Evolutionary conservation across 306 rosid species (phyloP), one percentile per base, ranked within the genome.

Genomic region (Oxytropis ochrocephala): DNA sequence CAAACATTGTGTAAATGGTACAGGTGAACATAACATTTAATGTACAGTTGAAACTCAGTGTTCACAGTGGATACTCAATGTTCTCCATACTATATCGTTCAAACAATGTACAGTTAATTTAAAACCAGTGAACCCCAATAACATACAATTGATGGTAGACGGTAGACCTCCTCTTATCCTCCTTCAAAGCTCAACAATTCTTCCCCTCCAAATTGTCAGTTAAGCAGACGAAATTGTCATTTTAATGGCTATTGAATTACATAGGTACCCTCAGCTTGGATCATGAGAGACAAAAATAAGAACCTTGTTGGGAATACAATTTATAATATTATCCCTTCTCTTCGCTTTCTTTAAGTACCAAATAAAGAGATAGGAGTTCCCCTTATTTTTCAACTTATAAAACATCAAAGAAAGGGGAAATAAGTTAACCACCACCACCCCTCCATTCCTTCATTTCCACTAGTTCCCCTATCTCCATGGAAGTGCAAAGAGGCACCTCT

Each of bases 401-500:
- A 50, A 24, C n/a, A 50, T 32, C 33, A 50, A 11, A 16, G 8
- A 30, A 50, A 50, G 14, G 59, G 38, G 76, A 72, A 32, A 61
- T 21, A 48, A 21, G 29, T 46, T 46, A n/a, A n/a, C n/a, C n/a
- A n/a, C n/a, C n/a, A n/a, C n/a, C 59, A 17, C 30, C 13, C 12
- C 1, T 48, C 52, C 24, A 70, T 46, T 11, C 36, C 44, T 54
- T 54, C 24, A 52, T 11, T 63, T 68, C 70, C 55, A 49, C 49
- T 42, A 36, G 14, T 53, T 62, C 38, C 44, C 68, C 27, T 8
- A 41, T 47, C 36, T 64, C 27, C 44, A 6, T 5, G 69, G 47
- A 48, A 67, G 48, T 69, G 52, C 48, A 43, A 58, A 30, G 27
- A 58, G 67, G 42, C 56, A 29, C 38, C 59, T 52, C 64, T 49